Percentiles rank a stretch among this genome's conserved stretches.
Conservation (phyloP, 345 rosid genomes). For the Lagerstroemia speciosa region DNA sequence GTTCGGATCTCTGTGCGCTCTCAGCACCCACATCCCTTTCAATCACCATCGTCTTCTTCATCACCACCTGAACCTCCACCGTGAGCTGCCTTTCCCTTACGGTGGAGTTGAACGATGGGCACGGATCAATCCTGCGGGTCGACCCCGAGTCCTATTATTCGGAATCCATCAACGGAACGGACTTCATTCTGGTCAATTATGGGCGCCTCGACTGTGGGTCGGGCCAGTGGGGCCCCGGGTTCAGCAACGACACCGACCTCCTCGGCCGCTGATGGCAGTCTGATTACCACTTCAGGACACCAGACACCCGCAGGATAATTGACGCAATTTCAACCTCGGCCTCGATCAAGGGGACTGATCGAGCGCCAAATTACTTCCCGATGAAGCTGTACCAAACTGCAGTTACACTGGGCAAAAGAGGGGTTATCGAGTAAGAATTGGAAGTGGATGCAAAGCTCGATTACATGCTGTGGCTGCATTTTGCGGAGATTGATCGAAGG, state of each 20-base stretch:
- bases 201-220: no score
- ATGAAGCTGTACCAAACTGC: no score
- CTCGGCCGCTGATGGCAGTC: slow-evolving; percentile 94
- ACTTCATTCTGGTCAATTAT: slow-evolving; percentile 60
- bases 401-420: slow-evolving; percentile 24
- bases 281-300: slow-evolving; percentile 33
- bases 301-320: slow-evolving; percentile 13
- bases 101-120: background rate
- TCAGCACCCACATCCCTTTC: background rate
- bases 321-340: slow-evolving; percentile 34
- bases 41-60: background rate
- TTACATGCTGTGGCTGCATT: slow-evolving; percentile 85
- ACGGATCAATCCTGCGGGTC: slow-evolving; percentile 58
- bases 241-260: slow-evolving; percentile 57
- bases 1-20: slow-evolving; percentile 42
- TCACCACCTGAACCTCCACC: background rate
- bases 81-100: background rate
- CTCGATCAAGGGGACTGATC: no score
- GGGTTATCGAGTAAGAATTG: slow-evolving; percentile 49
- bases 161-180: slow-evolving; percentile 25
- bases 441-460: slow-evolving; percentile 82
- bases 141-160: slow-evolving; percentile 65
- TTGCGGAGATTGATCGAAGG: slow-evolving; percentile 73
- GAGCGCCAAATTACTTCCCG: no score
- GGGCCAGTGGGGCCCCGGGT: no score